A percentile compares a stretch with the other conserved stretches of the same genome.
Conservation (phyloP, 1,284 basidiomycete genomes). For the Tylopilus microsporus region DNA sequence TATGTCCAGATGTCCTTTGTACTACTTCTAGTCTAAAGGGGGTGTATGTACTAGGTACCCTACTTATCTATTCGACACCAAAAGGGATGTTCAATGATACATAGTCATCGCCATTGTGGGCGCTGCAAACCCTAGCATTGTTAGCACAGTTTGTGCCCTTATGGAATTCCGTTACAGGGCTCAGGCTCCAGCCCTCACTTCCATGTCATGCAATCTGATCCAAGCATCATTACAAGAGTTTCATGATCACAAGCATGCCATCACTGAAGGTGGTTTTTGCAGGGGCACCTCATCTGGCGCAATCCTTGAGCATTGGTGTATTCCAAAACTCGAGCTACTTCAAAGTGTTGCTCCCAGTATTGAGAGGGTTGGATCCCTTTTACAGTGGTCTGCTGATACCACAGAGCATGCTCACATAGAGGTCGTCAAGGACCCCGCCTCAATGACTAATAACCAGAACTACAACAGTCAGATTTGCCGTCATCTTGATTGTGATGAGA, state of each 20-base stretch:
- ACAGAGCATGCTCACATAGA: neutral
- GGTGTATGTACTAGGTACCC: too few relatives aligned
- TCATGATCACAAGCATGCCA: neutral
- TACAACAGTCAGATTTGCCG: too few relatives aligned
- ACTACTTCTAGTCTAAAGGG: too few relatives aligned
- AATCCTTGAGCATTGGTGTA: neutral
- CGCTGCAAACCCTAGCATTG: slow-evolving; percentile 19
- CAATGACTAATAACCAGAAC: too few relatives aligned
- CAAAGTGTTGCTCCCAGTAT: neutral
- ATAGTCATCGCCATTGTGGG: slow-evolving; percentile 29
- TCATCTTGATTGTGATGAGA: neutral
- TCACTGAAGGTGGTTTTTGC: neutral
- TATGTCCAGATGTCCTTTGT: too few relatives aligned
- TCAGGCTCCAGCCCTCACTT: neutral
- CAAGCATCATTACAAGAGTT: neutral
- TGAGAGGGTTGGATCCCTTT: neutral
- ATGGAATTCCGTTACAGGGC: slow-evolving; percentile 27
- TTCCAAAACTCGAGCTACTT: neutral
- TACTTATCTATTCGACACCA: too few relatives aligned
- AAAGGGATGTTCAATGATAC: slow-evolving; percentile 7
- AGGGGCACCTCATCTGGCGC: neutral
- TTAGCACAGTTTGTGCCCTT: slow-evolving; percentile 26
- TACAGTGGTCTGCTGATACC: neutral
- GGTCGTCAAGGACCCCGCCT: neutral
- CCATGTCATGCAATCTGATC: neutral